These are phyloP conservation scores for Eucalyptus regnans DNA, from an alignment of 345 rosid genomes.

Conservation along the genomic window DNA sequence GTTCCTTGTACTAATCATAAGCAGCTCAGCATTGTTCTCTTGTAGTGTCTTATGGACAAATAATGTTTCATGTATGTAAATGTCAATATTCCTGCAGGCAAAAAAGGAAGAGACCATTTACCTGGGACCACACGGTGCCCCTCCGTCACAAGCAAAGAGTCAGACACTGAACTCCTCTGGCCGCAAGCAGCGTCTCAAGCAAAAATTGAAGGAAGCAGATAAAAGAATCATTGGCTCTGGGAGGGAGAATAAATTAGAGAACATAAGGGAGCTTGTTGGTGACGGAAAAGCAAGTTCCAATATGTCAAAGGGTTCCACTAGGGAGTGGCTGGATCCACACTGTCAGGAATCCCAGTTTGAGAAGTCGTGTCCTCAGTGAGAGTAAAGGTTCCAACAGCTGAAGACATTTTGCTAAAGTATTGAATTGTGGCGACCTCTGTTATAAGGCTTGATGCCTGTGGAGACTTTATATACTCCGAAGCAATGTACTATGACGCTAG, in stretches of 20 bases:
- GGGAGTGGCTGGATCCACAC: constrained; percentile 94
- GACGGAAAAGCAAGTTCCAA: constrained; percentile 20
- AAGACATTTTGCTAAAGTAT: background rate
- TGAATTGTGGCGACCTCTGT: background rate
- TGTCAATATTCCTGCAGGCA: constrained; percentile 8
- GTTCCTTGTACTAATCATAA: background rate
- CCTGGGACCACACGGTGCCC: constrained; percentile 92
- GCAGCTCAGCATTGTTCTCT: background rate
- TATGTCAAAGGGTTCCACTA: constrained; percentile 38
- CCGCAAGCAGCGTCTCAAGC: constrained; percentile 79
- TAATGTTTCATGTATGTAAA: background rate
- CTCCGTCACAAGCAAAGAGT: constrained; percentile 63
- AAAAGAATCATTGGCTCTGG: constrained; percentile 43
- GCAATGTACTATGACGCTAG: constrained; percentile 11
- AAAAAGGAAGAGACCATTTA: constrained; percentile 66
- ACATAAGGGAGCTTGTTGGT: constrained; percentile 67
- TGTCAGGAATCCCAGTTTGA: constrained; percentile 83
- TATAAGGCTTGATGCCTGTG: background rate
- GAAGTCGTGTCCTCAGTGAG: constrained; percentile 39
- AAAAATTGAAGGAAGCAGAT: constrained; percentile 87
- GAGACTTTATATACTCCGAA: background rate
- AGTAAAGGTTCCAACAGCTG: background rate
- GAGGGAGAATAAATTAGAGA: constrained; percentile 81
- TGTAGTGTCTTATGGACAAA: background rate
- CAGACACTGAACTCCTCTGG: constrained; percentile 37